Base-by-base conservation (phyloP, 177 flowering plant genomes). In the Vitis hybrid region DNA sequence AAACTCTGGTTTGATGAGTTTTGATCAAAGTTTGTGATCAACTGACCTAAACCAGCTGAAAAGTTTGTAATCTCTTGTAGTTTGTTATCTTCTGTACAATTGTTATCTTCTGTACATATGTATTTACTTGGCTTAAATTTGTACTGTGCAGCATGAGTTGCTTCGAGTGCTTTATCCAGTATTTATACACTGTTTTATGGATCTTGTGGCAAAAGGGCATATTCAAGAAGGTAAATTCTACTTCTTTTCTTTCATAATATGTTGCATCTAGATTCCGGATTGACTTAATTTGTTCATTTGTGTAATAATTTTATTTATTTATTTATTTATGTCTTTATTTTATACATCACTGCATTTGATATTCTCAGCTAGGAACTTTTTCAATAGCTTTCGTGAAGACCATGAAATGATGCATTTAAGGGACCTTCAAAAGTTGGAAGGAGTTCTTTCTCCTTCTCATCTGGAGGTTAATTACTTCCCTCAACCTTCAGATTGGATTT, bases 151-250 rank as follows among this genome's bases (percentile, higher is more conserved):
- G 97, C 99, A 87, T 82, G 99, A 96, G 80, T 84, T 93, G 82
- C 91, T 93, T 58, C 90, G 93, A 27, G 94, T 94, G 74, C 88
- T 96, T 58, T 94, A 92, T 84, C 99, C 98, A 11, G 97, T 92
- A 54, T 96, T 93, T 83, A 79, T 96, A 63, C 98, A 96, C 76
- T 92, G 89, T 74, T 94, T 89, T 74, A 92, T 96, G 99, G 99
- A 96, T 86, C 90, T 96, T 67, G 90, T 92, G 41, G 94, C 91
- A n/a, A 87, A 88, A 73, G 90, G 94, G 49, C 89, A 95, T 77
- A 68, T 87, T 27, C 95, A 89, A 75, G 97, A 93, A 87, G 98
- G 98, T 91, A 81, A n/a, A 32, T 35, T 27, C 13, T 49, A 32
- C 9, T 60, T 13, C 67, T 61, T 75, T 35, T n/a, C 35, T 14